phyloP scores from a whole-genome alignment of 2,329 filamentous ascomycete species.

The Davidsoniella virescens region DNA sequence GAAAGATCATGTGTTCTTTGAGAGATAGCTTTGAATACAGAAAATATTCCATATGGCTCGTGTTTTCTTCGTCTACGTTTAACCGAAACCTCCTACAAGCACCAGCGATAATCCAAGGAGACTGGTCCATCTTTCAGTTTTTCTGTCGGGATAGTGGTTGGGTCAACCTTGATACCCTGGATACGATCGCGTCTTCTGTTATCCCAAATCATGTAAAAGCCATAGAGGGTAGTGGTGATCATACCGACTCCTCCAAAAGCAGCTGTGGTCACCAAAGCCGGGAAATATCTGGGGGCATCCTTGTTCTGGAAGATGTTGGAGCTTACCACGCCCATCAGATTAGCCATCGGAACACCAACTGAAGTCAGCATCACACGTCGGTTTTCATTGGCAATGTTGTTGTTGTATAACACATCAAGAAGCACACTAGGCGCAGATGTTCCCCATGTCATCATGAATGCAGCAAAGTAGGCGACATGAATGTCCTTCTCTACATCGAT shows the following conservation, averaged over 20 bases:
- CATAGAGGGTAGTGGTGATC: slow-evolving; percentile 36
- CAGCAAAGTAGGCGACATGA: slow-evolving; percentile 57
- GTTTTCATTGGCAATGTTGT: slow-evolving; percentile 66
- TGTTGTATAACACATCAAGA: slow-evolving; percentile 54
- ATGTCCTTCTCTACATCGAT: slow-evolving; percentile 46
- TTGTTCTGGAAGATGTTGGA: slow-evolving; percentile 51
- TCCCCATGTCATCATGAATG: slow-evolving; percentile 73
- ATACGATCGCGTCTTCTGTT: slow-evolving; percentile 35
- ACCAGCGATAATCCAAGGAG: slow-evolving; percentile 34
- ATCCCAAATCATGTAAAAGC: slow-evolving; percentile 43
- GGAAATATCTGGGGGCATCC: slow-evolving; percentile 51
- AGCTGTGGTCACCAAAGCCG: slow-evolving; percentile 47
- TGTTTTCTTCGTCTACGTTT: not conserved
- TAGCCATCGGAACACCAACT: slow-evolving; percentile 58
- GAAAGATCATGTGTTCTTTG: too few relatives aligned
- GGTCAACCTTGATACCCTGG: slow-evolving; percentile 32
- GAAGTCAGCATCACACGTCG: slow-evolving; percentile 53
- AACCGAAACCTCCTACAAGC: slow-evolving; percentile 19
- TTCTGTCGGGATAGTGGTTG: slow-evolving; percentile 32
- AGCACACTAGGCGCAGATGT: slow-evolving; percentile 60
- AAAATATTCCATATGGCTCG: too few relatives aligned
- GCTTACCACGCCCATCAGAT: slow-evolving; percentile 56
- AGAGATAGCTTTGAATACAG: not conserved
- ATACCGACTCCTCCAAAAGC: slow-evolving; percentile 46
- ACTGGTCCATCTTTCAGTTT: slow-evolving; percentile 31